Percentiles rank a stretch among this genome's conserved stretches.
phyloP scores from a whole-genome alignment of 164 flowering plant genomes.

The Vitis cinerea region DNA sequence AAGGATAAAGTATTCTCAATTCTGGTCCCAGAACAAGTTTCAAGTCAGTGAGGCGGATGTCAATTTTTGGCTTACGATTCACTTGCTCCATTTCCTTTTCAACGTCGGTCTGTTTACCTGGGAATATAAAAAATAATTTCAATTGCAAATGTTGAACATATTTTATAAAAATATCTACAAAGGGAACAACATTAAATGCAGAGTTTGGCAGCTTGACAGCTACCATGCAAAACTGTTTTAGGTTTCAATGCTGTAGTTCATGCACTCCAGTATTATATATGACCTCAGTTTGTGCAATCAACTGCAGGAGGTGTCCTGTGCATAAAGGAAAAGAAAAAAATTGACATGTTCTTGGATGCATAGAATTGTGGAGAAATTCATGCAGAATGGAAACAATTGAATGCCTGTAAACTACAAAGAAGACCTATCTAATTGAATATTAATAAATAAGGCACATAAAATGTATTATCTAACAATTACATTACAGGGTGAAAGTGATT shows the following conservation, averaged over 20 bases:
- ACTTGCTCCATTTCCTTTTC: conserved; percentile 61
- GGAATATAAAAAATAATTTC: conserved; percentile 4
- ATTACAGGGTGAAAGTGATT: no score
- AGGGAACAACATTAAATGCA: neutral
- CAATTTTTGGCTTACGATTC: conserved; percentile 64
- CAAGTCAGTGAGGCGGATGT: conserved; percentile 76
- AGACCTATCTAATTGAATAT: no score
- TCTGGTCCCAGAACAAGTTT: conserved; percentile 94
- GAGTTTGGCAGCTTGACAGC: neutral
- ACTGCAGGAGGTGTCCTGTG: no score
- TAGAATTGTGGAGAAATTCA: neutral
- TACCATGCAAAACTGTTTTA: neutral
- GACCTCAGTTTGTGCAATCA: neutral
- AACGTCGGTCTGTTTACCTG: conserved; percentile 67
- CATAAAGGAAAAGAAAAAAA: no score
- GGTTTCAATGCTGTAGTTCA: neutral
- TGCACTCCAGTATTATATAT: neutral
- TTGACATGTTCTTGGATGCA: neutral
- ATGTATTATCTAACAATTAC: no score
- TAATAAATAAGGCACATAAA: no score
- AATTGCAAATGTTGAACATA: neutral
- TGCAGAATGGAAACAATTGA: no score
- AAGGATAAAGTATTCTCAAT: conserved; percentile 89
- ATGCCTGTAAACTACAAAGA: no score
- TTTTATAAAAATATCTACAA: neutral